Evolutionary conservation across 179 eudicot species (phyloP).

Genomic region (Corrigiola litoralis): DNA sequence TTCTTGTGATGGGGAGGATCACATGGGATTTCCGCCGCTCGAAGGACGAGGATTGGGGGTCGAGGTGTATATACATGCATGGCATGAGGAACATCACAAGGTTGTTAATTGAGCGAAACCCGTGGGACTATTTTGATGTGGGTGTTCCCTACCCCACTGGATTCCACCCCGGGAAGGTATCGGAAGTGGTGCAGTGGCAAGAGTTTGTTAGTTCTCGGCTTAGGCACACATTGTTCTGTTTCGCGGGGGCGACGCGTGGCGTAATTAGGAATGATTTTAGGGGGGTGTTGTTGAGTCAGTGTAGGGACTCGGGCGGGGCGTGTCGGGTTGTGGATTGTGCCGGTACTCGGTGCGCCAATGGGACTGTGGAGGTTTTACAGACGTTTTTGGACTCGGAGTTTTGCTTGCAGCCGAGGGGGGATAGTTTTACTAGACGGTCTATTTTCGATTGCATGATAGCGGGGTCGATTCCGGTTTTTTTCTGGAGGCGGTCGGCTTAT

Average conservation of each 20-base stretch:
- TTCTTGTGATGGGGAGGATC: slow-evolving; percentile 73
- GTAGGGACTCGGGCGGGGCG: slow-evolving; percentile 35
- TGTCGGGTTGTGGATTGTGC: slow-evolving; percentile 74
- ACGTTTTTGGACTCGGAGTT: slow-evolving; percentile 74
- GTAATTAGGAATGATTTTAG: slow-evolving; percentile 59
- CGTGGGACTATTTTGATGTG: slow-evolving; percentile 82
- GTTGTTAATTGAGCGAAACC: slow-evolving; percentile 60
- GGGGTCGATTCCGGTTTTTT: slow-evolving; percentile 88
- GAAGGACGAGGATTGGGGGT: slow-evolving; percentile 66
- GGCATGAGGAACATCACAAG: slow-evolving; percentile 73
- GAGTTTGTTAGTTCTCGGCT: slow-evolving; percentile 43
- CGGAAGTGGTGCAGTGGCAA: slow-evolving; percentile 66
- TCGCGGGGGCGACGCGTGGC: slow-evolving; percentile 88
- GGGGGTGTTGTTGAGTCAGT: slow-evolving; percentile 54
- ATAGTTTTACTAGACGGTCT: slow-evolving; percentile 84
- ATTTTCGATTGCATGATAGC: slow-evolving; percentile 90
- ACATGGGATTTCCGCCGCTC: slow-evolving; percentile 92
- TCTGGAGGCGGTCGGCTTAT: slow-evolving; percentile 85
- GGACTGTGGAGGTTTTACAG: slow-evolving; percentile 55
- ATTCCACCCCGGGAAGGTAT: slow-evolving; percentile 62
- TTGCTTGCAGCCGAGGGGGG: slow-evolving; percentile 86
- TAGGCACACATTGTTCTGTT: slow-evolving; percentile 48
- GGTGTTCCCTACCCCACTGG: slow-evolving; percentile 95
- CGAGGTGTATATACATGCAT: slow-evolving; percentile 54
- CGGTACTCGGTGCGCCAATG: slow-evolving; percentile 56